Conservation (phyloP, 768 basidiomycete species). For the Mycena polygramma region DNA sequence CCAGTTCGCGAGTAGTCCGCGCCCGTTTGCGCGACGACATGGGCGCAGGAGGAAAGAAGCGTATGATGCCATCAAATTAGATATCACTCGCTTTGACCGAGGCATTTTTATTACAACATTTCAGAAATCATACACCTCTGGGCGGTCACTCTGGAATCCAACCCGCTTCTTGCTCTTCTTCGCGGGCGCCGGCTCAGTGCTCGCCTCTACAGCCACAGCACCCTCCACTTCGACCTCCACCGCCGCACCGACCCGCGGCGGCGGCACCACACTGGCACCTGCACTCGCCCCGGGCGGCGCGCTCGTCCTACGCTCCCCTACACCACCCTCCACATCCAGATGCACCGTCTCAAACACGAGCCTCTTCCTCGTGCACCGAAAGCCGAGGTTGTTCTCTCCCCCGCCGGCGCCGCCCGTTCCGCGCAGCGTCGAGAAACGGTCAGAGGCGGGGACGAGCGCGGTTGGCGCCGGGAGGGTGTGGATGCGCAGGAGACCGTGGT, state of each 20-base stretch:
- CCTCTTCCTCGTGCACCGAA: constrained; percentile 90
- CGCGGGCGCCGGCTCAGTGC: background rate
- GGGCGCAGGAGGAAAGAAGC: background rate
- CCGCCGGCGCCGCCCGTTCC: constrained; percentile 69
- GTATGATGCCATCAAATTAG: constrained; percentile 5
- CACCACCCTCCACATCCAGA: constrained; percentile 88
- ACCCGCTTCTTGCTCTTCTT: constrained; percentile 77
- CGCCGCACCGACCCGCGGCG: constrained; percentile 47
- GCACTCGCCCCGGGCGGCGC: constrained; percentile 51
- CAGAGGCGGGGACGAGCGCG: constrained; percentile 82
- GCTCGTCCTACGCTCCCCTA: constrained; percentile 79
- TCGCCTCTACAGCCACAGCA: constrained; percentile 23
- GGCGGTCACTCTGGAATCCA: constrained; percentile 74
- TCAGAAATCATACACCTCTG: constrained; percentile 84
- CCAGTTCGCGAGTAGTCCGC: constrained; percentile 45
- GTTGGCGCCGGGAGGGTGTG: constrained; percentile 82
- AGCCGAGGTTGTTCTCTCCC: constrained; percentile 97
- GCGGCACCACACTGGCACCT: constrained; percentile 13
- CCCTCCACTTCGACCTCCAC: constrained; percentile 62
- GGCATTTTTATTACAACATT: background rate
- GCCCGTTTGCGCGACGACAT: constrained; percentile 46
- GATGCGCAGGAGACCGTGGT: constrained; percentile 88
- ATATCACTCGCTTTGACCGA: background rate
- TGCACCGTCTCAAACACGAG: constrained; percentile 94
- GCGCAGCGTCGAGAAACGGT: constrained; percentile 86